Evolutionary conservation across 2,329 filamentous ascomycete species (phyloP).

Genomic region (Diatrype stigma): DNA sequence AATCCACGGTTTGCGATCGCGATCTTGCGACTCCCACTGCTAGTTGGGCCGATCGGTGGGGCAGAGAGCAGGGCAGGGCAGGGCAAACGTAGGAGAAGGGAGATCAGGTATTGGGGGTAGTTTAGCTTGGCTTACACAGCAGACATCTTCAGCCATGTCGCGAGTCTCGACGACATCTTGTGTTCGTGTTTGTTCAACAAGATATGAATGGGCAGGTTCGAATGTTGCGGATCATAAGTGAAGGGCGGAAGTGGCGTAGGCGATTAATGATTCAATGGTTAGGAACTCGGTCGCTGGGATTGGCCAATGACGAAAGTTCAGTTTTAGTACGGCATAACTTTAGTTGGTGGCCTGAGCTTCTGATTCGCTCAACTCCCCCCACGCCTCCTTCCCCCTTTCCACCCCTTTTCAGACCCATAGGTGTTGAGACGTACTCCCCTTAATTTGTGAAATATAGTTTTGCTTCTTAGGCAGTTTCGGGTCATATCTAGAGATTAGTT

Average conservation of each 20-base stretch:
- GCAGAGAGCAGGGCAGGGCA: slow-evolving; percentile 3
- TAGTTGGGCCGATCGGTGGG: neutral
- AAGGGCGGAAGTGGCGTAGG: neutral
- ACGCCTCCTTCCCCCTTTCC: too few relatives aligned
- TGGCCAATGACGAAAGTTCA: slow-evolving; percentile 21
- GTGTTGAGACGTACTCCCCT: too few relatives aligned
- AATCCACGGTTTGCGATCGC: too few relatives aligned
- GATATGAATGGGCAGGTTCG: slow-evolving; percentile 1
- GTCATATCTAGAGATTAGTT: too few relatives aligned
- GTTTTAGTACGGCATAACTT: slow-evolving; percentile 12
- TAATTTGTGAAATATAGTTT: too few relatives aligned
- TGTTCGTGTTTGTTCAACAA: neutral
- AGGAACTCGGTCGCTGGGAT: neutral
- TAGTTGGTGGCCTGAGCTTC: too few relatives aligned
- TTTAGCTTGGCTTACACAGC: slow-evolving; percentile 52
- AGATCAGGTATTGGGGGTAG: slow-evolving; percentile 10
- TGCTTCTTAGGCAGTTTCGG: too few relatives aligned
- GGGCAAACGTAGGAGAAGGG: too few relatives aligned
- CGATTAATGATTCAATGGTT: slow-evolving; percentile 1
- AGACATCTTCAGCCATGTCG: slow-evolving; percentile 65
- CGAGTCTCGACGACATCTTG: slow-evolving; percentile 47
- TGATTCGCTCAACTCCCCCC: too few relatives aligned
- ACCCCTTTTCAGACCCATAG: too few relatives aligned
- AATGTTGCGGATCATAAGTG: slow-evolving; percentile 4
- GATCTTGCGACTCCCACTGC: too few relatives aligned